These are phyloP conservation scores for Diaporthe caulivora DNA, from an alignment of 2,329 filamentous ascomycete species.

Conservation along the genomic window DNA sequence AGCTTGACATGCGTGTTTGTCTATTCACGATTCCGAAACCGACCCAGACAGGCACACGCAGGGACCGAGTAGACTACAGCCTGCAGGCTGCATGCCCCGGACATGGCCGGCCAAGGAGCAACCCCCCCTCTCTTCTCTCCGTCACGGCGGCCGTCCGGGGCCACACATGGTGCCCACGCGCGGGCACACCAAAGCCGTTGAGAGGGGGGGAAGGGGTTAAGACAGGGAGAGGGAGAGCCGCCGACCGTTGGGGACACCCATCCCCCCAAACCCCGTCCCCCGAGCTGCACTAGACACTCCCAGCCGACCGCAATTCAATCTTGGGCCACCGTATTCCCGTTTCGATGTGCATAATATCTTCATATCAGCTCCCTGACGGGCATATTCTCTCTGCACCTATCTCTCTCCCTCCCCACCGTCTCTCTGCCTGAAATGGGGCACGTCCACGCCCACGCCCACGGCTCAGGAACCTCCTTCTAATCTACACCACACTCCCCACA, in stretches of 20 bases:
- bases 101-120: constrained; percentile 29
- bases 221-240: not conserved
- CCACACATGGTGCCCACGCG: constrained; percentile 9
- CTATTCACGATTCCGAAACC: constrained; percentile 29
- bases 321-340: not conserved
- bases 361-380: not conserved
- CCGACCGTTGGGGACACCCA: constrained; percentile 8
- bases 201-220: not conserved
- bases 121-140: constrained; percentile 15
- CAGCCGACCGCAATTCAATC: constrained; percentile 9
- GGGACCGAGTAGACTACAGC: not conserved
- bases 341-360: not conserved
- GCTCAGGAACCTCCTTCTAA: not conserved
- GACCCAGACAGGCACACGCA: not conserved
- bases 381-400: not conserved
- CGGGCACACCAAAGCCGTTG: constrained; percentile 10
- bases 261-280: constrained; percentile 1
- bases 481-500: constrained; percentile 14
- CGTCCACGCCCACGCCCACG: no score
- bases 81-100: constrained; percentile 24
- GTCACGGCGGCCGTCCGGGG: constrained; percentile 19
- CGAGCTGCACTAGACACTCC: no score
- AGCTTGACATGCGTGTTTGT: not conserved
- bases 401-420: not conserved
- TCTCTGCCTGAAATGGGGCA: not conserved